Evolutionary conservation across 371 early-diverging fungal species (phyloP).

Genomic region (Mucor lusitanicus): DNA sequence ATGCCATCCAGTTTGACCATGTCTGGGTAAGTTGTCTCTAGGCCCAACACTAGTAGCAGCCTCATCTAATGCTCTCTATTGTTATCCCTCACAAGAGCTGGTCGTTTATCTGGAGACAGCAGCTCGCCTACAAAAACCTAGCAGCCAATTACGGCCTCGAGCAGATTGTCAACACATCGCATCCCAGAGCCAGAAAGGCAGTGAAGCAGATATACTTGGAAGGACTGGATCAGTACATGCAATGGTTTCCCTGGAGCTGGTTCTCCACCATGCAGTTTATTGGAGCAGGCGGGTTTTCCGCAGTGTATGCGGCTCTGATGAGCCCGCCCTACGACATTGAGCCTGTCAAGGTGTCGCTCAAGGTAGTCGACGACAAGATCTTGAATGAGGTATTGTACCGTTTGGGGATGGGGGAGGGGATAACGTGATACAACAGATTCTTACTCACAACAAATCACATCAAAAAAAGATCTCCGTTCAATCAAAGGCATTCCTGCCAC

Average conservation of each 20-base stretch:
- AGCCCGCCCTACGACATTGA: conserved; percentile 39
- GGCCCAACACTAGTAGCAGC: too few species aligned
- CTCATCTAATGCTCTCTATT: too few species aligned
- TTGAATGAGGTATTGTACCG: conserved; percentile 45
- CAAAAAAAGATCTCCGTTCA: conserved; percentile 47
- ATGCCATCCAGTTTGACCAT: conserved; percentile 43
- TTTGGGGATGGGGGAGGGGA: conserved; percentile 11
- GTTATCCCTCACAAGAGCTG: conserved; percentile 23
- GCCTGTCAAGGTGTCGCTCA: conserved; percentile 40
- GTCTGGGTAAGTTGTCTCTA: conserved; percentile 38
- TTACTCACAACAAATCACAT: not conserved
- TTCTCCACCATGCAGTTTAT: conserved; percentile 53
- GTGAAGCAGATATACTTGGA: conserved; percentile 39
- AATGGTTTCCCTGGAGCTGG: conserved; percentile 52
- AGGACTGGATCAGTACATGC: conserved; percentile 43
- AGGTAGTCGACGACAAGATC: conserved; percentile 49
- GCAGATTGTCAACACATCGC: conserved; percentile 27
- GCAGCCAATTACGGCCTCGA: conserved; percentile 36
- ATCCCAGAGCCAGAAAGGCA: conserved; percentile 42
- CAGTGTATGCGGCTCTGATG: conserved; percentile 44
- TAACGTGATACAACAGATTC: not conserved
- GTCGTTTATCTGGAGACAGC: conserved; percentile 48
- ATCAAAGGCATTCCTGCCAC: conserved; percentile 46
- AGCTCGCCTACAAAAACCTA: conserved; percentile 37
- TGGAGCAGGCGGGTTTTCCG: conserved; percentile 53